These are phyloP conservation scores for Entophlyctis helioformis DNA, from an alignment of 192 early-diverging fungal species.

Conservation along the genomic window DNA sequence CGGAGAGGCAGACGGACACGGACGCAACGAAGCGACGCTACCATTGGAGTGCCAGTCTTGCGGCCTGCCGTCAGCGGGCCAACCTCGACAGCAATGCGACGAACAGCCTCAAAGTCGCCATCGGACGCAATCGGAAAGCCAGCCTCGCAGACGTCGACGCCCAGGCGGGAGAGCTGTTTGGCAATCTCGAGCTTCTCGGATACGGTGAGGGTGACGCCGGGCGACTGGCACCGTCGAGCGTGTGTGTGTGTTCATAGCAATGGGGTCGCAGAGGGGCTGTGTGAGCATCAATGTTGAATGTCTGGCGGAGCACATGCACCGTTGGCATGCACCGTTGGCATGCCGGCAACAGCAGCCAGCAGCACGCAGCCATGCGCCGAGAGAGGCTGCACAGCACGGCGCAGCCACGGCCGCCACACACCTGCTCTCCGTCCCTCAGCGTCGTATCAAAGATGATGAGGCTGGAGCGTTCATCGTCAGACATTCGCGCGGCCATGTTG, in stretches of 20 bases:
- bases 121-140: conserved; percentile 90
- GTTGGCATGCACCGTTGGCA: background rate
- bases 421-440: conserved; percentile 93
- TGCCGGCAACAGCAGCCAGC: background rate
- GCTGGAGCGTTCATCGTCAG: too few species aligned
- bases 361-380: background rate
- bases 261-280: background rate
- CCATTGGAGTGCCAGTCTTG: conserved; percentile 67
- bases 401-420: conserved; percentile 8
- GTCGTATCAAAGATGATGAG: conserved; percentile 94
- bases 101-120: conserved; percentile 92
- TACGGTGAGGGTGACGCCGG: conserved; percentile 84
- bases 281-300: background rate
- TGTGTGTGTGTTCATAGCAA: background rate
- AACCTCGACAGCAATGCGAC: conserved; percentile 86
- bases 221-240: conserved; percentile 48
- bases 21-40: conserved; percentile 25
- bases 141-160: conserved; percentile 92
- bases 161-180: conserved; percentile 79
- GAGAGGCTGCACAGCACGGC: background rate
- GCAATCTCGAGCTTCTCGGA: conserved; percentile 95
- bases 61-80: conserved; percentile 74
- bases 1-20: too few species aligned
- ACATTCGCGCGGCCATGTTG: too few species aligned
- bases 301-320: background rate